Percentiles rank a stretch among this genome's conserved stretches.
Evolutionary conservation across 805 yeast species (phyloP).

Genomic region (Nakazawaea wickerhamii): DNA sequence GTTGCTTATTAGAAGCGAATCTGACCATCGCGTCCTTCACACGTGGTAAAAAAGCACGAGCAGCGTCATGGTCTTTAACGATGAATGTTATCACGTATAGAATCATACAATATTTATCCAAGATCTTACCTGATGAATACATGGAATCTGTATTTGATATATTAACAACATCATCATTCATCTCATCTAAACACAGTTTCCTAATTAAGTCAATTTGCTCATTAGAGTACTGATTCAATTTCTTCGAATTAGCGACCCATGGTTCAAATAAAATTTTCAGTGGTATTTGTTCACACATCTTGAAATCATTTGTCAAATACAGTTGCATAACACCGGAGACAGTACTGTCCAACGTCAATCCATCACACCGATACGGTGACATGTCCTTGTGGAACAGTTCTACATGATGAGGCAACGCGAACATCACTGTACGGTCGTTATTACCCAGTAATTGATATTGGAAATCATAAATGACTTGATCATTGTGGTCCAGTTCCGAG

Average conservation of each 20-base stretch:
- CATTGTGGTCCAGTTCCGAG: slow-evolving; percentile 17
- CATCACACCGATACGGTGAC: slow-evolving; percentile 17
- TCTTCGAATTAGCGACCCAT: slow-evolving; percentile 38
- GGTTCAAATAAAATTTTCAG: slow-evolving; percentile 43
- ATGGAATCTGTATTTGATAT: slow-evolving; percentile 62
- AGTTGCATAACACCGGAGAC: slow-evolving; percentile 51
- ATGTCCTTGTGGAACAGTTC: slow-evolving; percentile 27
- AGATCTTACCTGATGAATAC: slow-evolving; percentile 81
- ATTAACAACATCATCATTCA: slow-evolving; percentile 44
- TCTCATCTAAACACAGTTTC: slow-evolving; percentile 41
- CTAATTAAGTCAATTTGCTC: slow-evolving; percentile 31
- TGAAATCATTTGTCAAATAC: slow-evolving; percentile 29
- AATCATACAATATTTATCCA: slow-evolving; percentile 85
- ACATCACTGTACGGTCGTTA: slow-evolving; percentile 29
- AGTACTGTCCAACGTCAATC: slow-evolving; percentile 41
- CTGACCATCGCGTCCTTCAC: slow-evolving; percentile 62
- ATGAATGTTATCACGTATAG: slow-evolving; percentile 65
- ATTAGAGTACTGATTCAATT: slow-evolving; percentile 7
- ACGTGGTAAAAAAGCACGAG: slow-evolving; percentile 46
- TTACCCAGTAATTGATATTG: slow-evolving; percentile 26
- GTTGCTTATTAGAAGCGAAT: slow-evolving; percentile 63
- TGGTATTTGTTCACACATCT: slow-evolving; percentile 27
- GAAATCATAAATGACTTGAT: slow-evolving; percentile 37
- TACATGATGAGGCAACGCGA: slow-evolving; percentile 52
- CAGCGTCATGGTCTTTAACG: slow-evolving; percentile 46